A percentile compares a stretch with the other conserved stretches of the same genome.
These are phyloP conservation scores for Diaporthe eres DNA, from an alignment of 2,329 filamentous ascomycete genomes.

Conservation along the genomic window DNA sequence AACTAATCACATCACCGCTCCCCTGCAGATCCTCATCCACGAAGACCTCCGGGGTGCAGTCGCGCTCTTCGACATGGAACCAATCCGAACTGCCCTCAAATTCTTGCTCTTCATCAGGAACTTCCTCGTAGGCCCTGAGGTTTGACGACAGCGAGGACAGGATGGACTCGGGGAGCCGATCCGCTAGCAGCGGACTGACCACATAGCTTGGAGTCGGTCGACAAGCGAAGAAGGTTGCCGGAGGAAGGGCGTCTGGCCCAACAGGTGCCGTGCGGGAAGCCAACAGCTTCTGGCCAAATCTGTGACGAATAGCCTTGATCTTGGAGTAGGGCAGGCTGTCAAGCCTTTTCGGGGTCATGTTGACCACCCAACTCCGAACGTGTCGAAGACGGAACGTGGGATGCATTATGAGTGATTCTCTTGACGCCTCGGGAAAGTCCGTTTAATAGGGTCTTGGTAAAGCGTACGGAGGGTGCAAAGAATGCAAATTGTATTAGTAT, in stretches of 20 bases:
- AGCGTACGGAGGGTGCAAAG: too few species aligned
- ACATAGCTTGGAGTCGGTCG: background rate
- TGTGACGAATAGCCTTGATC: background rate
- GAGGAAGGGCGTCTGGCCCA: background rate
- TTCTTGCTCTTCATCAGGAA: too few species aligned
- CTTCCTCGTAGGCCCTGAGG: background rate
- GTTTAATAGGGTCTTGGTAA: too few species aligned
- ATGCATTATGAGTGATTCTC: background rate
- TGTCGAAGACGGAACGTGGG: background rate
- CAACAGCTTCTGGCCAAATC: background rate
- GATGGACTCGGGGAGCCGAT: background rate
- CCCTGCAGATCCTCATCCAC: background rate
- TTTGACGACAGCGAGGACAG: background rate
- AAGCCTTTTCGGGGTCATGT: too few species aligned
- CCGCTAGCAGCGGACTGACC: background rate
- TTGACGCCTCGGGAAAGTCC: background rate
- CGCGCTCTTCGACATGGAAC: background rate
- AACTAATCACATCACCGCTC: background rate
- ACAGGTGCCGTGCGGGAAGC: background rate
- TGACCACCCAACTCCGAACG: background rate
- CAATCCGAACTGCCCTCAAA: too few species aligned
- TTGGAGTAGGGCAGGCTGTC: background rate
- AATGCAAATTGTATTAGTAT: too few species aligned
- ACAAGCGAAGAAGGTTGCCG: background rate
- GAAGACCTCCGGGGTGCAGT: background rate